Base-by-base conservation (phyloP, 2,329 filamentous ascomycete species). In the Nemania sp. region DNA sequence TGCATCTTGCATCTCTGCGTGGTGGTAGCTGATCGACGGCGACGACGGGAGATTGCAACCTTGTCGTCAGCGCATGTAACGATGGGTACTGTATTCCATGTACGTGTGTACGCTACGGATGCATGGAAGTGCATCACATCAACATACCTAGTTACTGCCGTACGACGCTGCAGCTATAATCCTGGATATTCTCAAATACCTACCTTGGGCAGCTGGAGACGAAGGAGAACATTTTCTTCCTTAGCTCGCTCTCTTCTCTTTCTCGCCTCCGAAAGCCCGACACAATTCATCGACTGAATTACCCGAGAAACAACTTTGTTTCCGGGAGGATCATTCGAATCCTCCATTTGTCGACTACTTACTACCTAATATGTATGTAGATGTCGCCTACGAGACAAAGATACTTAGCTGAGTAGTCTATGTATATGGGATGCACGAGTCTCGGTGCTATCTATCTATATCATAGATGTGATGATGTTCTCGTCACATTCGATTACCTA, bases 41-140 rank as follows among this genome's bases (percentile, higher is more conserved):
- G 38, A 47, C 66, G 51, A 54, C 51, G 45, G 38, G 52, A 47
- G 53, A 68, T 53, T 66, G 55, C 38, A 56, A 70, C 68, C 45
- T 59, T 47, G 64, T 58, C 57, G 47, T 15, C 47, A 27, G 47
- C 24, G 51, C 63, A 67, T 61, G 59, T 24, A 60, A 63, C 45
- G 54, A 57, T 56, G 43, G 47, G 52, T 60, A 56, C 15, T 35
- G 32, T n/a, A n/a, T n/a, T n/a, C n/a, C n/a, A n/a, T n/a, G 7
- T 56, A 51, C 2, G 6, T 49, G 24, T 47, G 38, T 62, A 51
- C 6, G 52, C 27, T 62, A 51, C 41, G 51, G 52, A 53, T 47
- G 59, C 61, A 62, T 62, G 52, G 55, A 59, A 32, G 57, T 29
- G 64, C 56, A 58, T 69, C 67, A 69, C 67, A 64, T 61, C 60